Evolutionary conservation across 1,284 basidiomycete species (phyloP).

Genomic region (Ustilago shanxiensis): DNA sequence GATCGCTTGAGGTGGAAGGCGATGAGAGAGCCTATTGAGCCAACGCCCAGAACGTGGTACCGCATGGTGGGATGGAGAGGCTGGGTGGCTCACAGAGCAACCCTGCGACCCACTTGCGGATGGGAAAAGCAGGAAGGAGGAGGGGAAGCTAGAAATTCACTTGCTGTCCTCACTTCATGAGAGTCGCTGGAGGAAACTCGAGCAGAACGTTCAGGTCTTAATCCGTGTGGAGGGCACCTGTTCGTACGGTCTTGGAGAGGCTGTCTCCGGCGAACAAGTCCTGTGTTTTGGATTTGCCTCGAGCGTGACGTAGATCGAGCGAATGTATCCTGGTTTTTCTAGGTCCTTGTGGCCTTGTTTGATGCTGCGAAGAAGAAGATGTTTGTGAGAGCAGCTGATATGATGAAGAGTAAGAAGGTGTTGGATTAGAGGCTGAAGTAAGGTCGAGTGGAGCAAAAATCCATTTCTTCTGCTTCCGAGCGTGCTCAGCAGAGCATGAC

Average conservation of each 20-base stretch:
- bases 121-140: neutral
- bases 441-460: conserved; percentile 15
- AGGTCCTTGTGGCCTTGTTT: neutral
- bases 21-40: conserved; percentile 65
- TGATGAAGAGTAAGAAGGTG: neutral
- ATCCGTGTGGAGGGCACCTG: conserved; percentile 17
- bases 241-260: neutral
- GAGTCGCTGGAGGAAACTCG: neutral
- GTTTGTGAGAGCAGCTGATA: neutral
- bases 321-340: neutral
- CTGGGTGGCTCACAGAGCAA: neutral
- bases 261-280: neutral
- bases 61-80: conserved; percentile 47
- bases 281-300: neutral
- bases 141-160: neutral
- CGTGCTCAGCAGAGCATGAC: conserved; percentile 39
- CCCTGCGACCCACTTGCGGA: neutral
- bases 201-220: neutral
- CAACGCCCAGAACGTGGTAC: conserved; percentile 67
- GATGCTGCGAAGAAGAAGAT: neutral
- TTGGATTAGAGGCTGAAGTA: conserved; percentile 16
- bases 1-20: conserved; percentile 64
- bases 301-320: neutral
- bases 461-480: conserved; percentile 5
- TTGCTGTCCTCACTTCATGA: conserved; percentile 11